Evolutionary conservation across 2,329 filamentous ascomycete species (phyloP).

Genomic region (Nannizzia gypsea): DNA sequence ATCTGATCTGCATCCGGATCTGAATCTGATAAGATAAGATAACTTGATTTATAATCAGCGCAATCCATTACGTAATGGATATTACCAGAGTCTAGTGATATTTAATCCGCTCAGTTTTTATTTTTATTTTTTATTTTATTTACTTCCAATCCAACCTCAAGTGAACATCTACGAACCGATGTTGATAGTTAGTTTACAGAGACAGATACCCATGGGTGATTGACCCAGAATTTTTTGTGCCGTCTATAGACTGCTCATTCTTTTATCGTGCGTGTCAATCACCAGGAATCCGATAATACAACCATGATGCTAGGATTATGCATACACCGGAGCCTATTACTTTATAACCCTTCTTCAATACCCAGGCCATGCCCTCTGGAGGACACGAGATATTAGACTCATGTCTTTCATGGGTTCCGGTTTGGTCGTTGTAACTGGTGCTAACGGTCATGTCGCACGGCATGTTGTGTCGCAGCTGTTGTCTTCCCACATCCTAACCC

Average conservation of each 20-base stretch:
- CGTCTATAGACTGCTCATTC: not conserved
- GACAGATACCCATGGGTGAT: too few species aligned
- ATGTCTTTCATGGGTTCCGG: not conserved
- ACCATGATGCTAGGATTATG: not conserved
- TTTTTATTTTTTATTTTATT: too few species aligned
- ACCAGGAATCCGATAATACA: not conserved
- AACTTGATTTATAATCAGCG: not conserved
- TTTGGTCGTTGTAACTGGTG: not conserved
- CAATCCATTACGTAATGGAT: not conserved
- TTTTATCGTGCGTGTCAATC: not conserved
- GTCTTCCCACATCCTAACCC: not conserved
- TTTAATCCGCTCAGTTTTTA: too few species aligned
- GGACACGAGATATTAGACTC: not conserved
- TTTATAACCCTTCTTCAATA: not conserved
- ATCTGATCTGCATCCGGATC: conserved; percentile 4
- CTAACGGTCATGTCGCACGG: not conserved
- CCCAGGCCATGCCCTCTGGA: not conserved
- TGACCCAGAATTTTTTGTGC: too few species aligned
- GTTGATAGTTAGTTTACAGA: too few species aligned
- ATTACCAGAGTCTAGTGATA: not conserved
- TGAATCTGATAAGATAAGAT: conserved; percentile 7
- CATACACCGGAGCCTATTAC: not conserved
- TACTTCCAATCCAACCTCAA: too few species aligned
- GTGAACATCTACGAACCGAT: too few species aligned
- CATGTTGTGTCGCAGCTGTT: not conserved